phyloP scores from a whole-genome alignment of 371 early-diverging fungal genomes.

The Apophysomyces sp. region DNA sequence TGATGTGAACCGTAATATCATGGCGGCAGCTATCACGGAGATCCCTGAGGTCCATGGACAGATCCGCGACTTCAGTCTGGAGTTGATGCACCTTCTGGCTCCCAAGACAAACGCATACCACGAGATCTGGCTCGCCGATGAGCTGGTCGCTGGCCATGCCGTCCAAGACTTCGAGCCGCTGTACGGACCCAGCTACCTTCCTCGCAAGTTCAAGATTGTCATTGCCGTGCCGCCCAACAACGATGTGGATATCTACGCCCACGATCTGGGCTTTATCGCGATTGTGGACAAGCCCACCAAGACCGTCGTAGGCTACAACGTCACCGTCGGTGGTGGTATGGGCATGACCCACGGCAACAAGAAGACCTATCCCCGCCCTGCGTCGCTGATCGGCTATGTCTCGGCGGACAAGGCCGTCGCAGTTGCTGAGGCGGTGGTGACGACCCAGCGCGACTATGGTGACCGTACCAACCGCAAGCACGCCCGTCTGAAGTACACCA shows the following conservation, averaged over 20 bases:
- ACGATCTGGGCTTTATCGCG: conserved; percentile 92
- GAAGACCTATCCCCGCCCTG: conserved; percentile 91
- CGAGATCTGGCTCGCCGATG: conserved; percentile 94
- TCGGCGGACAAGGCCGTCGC: conserved; percentile 76
- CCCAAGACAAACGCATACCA: conserved; percentile 90
- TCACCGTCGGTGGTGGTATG: conserved; percentile 96
- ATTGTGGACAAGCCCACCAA: conserved; percentile 64
- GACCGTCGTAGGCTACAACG: conserved; percentile 85
- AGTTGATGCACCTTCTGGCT: conserved; percentile 73
- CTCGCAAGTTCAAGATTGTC: conserved; percentile 94
- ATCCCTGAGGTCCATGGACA: conserved; percentile 77
- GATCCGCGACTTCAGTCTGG: conserved; percentile 69
- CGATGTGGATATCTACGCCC: conserved; percentile 94
- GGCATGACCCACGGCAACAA: conserved; percentile 96
- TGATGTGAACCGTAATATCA: conserved; percentile 96
- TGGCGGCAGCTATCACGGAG: conserved; percentile 84
- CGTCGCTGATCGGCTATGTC: conserved; percentile 75
- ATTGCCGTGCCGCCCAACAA: conserved; percentile 94
- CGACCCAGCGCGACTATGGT: conserved; percentile 91
- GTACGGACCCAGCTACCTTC: conserved; percentile 89
- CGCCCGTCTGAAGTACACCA: conserved; percentile 96
- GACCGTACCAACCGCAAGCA: conserved; percentile 96
- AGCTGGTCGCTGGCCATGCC: conserved; percentile 77
- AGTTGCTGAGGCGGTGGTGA: conserved; percentile 85
- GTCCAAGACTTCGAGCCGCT: conserved; percentile 87